These are phyloP conservation scores for Naganishia liquefaciens DNA, from an alignment of 1,284 basidiomycete species.

Conservation along the genomic window DNA sequence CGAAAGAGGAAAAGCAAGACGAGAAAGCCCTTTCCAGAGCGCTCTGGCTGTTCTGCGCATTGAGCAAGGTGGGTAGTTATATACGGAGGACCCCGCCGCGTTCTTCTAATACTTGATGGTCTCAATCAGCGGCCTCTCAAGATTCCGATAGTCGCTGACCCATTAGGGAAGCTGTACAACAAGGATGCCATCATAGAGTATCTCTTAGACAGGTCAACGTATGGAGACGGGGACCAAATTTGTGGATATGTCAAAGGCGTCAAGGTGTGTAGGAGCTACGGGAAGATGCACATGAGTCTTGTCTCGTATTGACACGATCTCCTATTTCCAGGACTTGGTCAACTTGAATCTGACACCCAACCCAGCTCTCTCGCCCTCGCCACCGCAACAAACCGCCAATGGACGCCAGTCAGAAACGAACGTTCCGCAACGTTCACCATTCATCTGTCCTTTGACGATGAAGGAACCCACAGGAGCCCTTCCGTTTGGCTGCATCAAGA, in stretches of 20 bases:
- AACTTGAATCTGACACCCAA: conserved; percentile 76
- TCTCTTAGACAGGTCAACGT: conserved; percentile 69
- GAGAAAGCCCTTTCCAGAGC: conserved; percentile 80
- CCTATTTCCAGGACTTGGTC: conserved; percentile 69
- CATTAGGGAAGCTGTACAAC: conserved; percentile 88
- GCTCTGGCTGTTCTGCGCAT: conserved; percentile 85
- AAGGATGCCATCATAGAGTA: conserved; percentile 88
- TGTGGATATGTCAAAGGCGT: conserved; percentile 82
- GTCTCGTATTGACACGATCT: neutral
- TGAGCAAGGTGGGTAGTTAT: conserved; percentile 71
- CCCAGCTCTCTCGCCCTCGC: conserved; percentile 53
- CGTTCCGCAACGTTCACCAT: conserved; percentile 62
- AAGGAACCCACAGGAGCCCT: conserved; percentile 91
- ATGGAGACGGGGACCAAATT: conserved; percentile 76
- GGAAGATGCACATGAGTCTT: neutral
- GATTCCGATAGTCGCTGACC: conserved; percentile 83
- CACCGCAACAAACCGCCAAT: conserved; percentile 41
- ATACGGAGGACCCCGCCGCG: conserved; percentile 1
- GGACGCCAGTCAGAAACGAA: conserved; percentile 48
- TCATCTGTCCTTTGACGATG: conserved; percentile 82
- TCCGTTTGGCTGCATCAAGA: conserved; percentile 80
- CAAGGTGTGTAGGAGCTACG: conserved; percentile 63
- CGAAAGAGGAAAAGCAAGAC: conserved; percentile 74
- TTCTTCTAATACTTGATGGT: conserved; percentile 13
- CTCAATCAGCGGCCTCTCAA: conserved; percentile 76